Base-by-base conservation (phyloP, 805 yeast genomes). In the Ogataea haglerorum region DNA sequence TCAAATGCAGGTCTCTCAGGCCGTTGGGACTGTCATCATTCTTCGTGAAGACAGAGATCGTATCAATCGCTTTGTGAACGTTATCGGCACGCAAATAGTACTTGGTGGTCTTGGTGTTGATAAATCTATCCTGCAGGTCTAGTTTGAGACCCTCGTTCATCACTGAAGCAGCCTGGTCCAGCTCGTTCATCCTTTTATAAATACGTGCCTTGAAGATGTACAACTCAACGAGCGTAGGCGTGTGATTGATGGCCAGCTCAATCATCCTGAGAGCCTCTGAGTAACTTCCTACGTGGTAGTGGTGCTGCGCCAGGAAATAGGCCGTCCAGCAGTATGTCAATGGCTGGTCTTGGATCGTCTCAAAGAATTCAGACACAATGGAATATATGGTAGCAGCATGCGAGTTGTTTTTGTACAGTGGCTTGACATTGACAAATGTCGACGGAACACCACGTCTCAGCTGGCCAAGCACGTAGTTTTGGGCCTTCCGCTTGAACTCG, bases 71-170 rank as follows among this genome's bases (percentile, higher is more conserved):
- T 46, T 80, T 76, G 21, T 84, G 85, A 16, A 86, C 68, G 44
- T 76, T 64, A 57, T 85, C 76, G 10, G 93, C 88, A 54, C 97
- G 74, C 46, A 91, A 62, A 37, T 75, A 78, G 57, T 93, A 93
- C 59, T 88, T 88, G 34, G 85, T 85, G 6, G 96, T 73, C 56
- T 88, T 89, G 40, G 95, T 77, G 61, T 93, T 93, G 56, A 93
- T 78, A 59, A 86, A 91, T 49, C 99, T 72, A 63, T 93, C 99
- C 61, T 88, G 96, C 43, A 85, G 71, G 59, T 93, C 96, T 41
- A 85, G 63, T 39, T 69, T 60, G 52, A 96, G 75, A 12, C 91
- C 96, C 40, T 70, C 73, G 43, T 81, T 75, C 75, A 89, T 77
- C 19, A 71, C 57, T 12, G 72, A 73, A 15, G 84, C 76, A 10